Conservation (phyloP, 345 rosid species). For the Sonneratia alba region DNA sequence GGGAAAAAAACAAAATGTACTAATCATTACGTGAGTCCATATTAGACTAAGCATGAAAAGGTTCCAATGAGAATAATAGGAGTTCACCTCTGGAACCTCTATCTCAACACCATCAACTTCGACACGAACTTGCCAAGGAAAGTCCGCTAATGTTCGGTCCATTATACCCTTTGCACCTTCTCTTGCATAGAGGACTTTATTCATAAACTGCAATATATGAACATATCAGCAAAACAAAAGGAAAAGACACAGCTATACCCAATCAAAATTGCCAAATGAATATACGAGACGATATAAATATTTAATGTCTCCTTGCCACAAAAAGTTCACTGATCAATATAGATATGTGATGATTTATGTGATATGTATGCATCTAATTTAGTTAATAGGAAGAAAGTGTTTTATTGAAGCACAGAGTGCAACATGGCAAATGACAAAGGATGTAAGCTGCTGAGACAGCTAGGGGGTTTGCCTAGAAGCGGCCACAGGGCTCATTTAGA, state of each 20-base stretch:
- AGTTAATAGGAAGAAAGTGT: neutral
- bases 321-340: neutral
- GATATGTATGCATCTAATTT: neutral
- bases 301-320: neutral
- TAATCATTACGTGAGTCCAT: neutral
- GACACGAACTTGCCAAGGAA: constrained; percentile 78
- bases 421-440: neutral
- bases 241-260: neutral
- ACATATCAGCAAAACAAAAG: constrained; percentile 1
- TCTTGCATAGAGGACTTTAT: constrained; percentile 82
- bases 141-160: constrained; percentile 83
- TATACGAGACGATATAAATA: neutral
- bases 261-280: neutral
- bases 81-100: constrained; percentile 83
- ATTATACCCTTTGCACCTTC: constrained; percentile 90
- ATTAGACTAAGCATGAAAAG: neutral
- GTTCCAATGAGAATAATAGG: neutral
- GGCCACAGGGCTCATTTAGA: too few species aligned
- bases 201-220: constrained; percentile 64
- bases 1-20: neutral
- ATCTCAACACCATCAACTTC: constrained; percentile 78
- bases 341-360: neutral
- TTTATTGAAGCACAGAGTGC: neutral
- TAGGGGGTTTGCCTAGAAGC: too few species aligned
- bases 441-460: too few species aligned